Conservation (phyloP, 768 basidiomycete genomes). For the Naganishia vaughanmartiniae region DNA sequence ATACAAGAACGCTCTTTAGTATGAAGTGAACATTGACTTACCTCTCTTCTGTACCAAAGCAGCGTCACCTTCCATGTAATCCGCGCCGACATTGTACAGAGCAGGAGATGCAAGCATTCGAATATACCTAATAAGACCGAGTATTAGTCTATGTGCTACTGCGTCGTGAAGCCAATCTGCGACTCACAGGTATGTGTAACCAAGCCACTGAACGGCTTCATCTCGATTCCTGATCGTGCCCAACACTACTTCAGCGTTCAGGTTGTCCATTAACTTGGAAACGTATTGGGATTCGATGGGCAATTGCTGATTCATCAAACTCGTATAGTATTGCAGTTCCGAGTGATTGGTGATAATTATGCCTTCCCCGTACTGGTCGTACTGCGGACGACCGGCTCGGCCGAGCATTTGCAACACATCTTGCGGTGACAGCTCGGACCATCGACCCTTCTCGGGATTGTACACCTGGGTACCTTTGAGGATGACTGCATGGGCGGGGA, state of each 20-base stretch:
- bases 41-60: constrained; percentile 83
- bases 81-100: constrained; percentile 80
- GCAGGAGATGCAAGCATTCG: constrained; percentile 88
- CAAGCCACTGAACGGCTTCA: constrained; percentile 95
- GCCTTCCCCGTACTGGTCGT: constrained; percentile 94
- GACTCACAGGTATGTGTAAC: constrained; percentile 84
- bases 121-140: constrained; percentile 64
- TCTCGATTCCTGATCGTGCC: constrained; percentile 92
- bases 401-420: constrained; percentile 99
- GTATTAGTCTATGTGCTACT: neutral
- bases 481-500: constrained; percentile 95
- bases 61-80: constrained; percentile 83
- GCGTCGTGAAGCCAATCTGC: neutral
- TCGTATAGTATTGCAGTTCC: constrained; percentile 94
- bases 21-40: constrained; percentile 43
- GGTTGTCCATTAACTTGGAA: constrained; percentile 82
- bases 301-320: constrained; percentile 90
- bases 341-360: constrained; percentile 97
- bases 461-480: constrained; percentile 99
- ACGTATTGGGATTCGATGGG: constrained; percentile 97
- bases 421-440: constrained; percentile 92
- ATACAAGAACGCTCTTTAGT: neutral
- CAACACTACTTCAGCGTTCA: constrained; percentile 95
- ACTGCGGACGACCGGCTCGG: constrained; percentile 93
- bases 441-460: constrained; percentile 96